Evolutionary conservation across 257 asterid genomes (phyloP), one percentile per base, ranked within the genome.

Genomic region (Salvia splendens): DNA sequence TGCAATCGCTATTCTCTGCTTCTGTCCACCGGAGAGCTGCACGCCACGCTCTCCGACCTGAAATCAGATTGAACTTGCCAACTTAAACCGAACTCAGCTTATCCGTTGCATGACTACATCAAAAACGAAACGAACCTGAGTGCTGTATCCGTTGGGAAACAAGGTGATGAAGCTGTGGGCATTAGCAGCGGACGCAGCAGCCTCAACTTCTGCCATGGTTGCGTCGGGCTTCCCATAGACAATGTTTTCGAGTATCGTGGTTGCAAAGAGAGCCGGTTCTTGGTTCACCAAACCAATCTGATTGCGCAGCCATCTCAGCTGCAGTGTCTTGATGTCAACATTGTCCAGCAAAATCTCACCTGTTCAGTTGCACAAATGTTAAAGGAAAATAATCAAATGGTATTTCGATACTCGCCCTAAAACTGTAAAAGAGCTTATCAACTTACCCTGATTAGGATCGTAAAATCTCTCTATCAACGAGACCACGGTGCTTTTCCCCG

Each of bases 11-110:
- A 89, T 79, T 76, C 96, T 89, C 84, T 92, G 98, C 79, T 92
- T 92, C 75, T 92, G 98, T 38, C 98, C 98, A 40, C 98, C 98
- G 5, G 98, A 92, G 20, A 92, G 92, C 61, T 92, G 98, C 70
- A 87, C 83, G 0, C 98, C 98, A n/a, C 96, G 98, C 81, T 94
- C 99, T 64, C 99, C 99, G 12, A 84, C 99, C 99, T 94, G 32
- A 66, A 7, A 57, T 30, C n/a, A 0, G 38, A 47, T 50, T 10
- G 8, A 63, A 57, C 5, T 1, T 42, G 43, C 33, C 30, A 35
- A 8, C 52, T 65, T 38, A 1, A 38, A 38, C 7, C 42, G 10
- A 38, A 3, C 45, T 40, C 45, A 38, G 42, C 42, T 38, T 38
- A 60, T 15, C 3, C 15, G 3, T 10, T 49, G 15, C 35, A 11